These are phyloP conservation scores for Tylopilus vinaceipallidus DNA, from an alignment of 768 basidiomycete species.

Conservation along the genomic window DNA sequence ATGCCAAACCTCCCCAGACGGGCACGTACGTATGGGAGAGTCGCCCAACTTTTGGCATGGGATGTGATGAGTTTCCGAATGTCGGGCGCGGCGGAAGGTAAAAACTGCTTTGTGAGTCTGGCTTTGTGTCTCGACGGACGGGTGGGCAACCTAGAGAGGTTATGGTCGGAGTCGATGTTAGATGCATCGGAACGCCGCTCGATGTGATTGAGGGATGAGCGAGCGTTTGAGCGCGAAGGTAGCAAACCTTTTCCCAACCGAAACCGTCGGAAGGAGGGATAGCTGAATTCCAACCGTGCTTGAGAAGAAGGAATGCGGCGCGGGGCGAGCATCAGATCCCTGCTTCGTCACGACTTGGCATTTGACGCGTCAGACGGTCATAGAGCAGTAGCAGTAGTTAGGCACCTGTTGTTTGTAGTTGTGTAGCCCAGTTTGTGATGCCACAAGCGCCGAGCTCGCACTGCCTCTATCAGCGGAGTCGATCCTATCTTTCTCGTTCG, in stretches of 20 bases:
- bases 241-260: background rate
- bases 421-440: background rate
- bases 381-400: too few species aligned
- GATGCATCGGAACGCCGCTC: slow-evolving; percentile 3
- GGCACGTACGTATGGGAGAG: slow-evolving; percentile 25
- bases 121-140: slow-evolving; percentile 1
- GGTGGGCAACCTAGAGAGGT: background rate
- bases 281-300: slow-evolving; percentile 19
- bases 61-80: slow-evolving; percentile 31
- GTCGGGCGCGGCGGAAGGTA: slow-evolving; percentile 9
- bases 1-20: slow-evolving; percentile 54
- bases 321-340: slow-evolving; percentile 21
- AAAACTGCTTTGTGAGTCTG: background rate
- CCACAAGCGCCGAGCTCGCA: too few species aligned
- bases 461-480: too few species aligned
- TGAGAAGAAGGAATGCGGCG: slow-evolving; percentile 20
- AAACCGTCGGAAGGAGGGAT: slow-evolving; percentile 19
- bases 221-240: background rate
- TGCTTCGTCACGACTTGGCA: background rate
- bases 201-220: background rate
- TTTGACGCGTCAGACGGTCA: background rate
- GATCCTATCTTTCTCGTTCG: too few species aligned
- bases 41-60: slow-evolving; percentile 41
- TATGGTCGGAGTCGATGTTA: background rate
- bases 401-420: background rate